Percentiles rank a stretch among this genome's conserved stretches.
Evolutionary conservation across 2,329 filamentous ascomycete species (phyloP).

Genomic region (Aspergillaceae sp.): DNA sequence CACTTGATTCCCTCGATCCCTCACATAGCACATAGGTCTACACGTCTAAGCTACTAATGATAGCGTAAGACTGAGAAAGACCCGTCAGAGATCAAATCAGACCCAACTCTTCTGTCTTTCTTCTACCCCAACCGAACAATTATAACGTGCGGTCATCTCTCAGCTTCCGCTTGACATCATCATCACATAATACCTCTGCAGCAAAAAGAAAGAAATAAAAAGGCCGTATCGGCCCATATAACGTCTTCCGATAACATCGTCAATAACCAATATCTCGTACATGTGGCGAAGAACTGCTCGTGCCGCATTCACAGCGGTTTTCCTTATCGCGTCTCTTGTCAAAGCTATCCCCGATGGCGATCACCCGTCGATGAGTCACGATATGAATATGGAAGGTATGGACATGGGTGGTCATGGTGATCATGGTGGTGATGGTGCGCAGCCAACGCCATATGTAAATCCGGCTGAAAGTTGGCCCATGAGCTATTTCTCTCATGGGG

Average conservation of each 20-base stretch:
- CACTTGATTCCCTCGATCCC: no score
- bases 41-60: no score
- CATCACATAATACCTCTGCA: background rate
- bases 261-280: background rate
- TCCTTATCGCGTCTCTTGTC: slow-evolving; percentile 22
- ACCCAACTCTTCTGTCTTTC: background rate
- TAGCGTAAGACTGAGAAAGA: no score
- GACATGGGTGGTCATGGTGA: slow-evolving; percentile 15
- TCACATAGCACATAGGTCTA: no score
- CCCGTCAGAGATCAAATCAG: no score
- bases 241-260: background rate
- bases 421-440: slow-evolving; percentile 5
- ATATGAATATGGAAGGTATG: slow-evolving; percentile 21
- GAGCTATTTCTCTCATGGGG: slow-evolving; percentile 37
- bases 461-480: slow-evolving; percentile 22
- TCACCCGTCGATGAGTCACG: slow-evolving; percentile 18
- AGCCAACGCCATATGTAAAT: slow-evolving; percentile 10
- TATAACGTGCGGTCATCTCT: background rate
- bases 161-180: background rate
- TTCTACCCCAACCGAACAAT: no score
- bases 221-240: background rate
- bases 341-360: slow-evolving; percentile 28
- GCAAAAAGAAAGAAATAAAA: background rate
- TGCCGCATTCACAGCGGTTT: slow-evolving; percentile 20
- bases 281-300: slow-evolving; percentile 20